Conservation (phyloP, 2,329 filamentous ascomycete species). For the Cladophialophora exuberans region DNA sequence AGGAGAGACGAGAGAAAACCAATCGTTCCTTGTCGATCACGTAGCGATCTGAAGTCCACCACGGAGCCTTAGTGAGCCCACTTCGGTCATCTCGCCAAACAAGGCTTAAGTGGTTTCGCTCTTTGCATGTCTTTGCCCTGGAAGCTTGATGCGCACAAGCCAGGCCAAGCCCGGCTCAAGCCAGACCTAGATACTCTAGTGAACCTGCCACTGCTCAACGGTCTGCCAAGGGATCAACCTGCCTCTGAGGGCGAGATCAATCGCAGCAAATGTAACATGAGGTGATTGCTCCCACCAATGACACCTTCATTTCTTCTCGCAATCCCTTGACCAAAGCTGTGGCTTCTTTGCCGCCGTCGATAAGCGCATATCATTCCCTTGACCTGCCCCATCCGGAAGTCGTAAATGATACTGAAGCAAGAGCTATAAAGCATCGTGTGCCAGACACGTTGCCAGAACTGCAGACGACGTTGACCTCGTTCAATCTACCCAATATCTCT, state of each 20-base stretch:
- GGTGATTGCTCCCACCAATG: neutral
- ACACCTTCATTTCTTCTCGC: neutral
- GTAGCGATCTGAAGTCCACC: neutral
- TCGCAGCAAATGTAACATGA: constrained; percentile 6
- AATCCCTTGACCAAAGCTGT: neutral
- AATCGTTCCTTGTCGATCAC: constrained; percentile 4
- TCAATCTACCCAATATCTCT: neutral
- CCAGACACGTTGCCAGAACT: neutral
- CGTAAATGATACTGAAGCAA: neutral
- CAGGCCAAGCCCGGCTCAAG: neutral
- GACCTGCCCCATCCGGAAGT: constrained; percentile 1
- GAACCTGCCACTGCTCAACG: too few relatives aligned
- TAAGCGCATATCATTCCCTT: neutral
- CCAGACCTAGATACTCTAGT: neutral
- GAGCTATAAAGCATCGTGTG: constrained; percentile 2
- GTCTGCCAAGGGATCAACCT: neutral
- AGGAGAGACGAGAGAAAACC: neutral
- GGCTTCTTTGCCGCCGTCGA: constrained; percentile 2
- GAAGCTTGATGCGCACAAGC: constrained; percentile 8
- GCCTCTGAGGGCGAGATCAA: neutral
- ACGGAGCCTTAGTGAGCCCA: too few relatives aligned
- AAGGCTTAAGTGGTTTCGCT: too few relatives aligned
- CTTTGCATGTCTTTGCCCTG: neutral
- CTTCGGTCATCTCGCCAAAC: neutral
- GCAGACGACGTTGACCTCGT: neutral